Evolutionary conservation across 2,329 filamentous ascomycete species (phyloP).

Genomic region (Neoarthrinium moseri): DNA sequence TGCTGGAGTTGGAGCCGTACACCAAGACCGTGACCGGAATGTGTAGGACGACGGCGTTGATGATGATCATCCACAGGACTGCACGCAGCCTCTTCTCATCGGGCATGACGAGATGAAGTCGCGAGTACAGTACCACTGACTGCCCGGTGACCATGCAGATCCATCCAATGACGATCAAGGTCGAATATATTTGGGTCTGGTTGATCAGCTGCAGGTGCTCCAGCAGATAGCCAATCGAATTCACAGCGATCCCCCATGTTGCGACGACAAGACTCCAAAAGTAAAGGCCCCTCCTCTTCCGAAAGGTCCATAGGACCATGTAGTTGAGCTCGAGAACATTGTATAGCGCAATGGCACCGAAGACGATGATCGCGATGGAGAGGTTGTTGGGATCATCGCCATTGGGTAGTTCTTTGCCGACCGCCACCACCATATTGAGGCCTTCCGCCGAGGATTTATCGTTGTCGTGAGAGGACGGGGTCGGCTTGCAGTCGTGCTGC

Average conservation of each 20-base stretch:
- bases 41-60: conserved; percentile 20
- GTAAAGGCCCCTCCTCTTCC: conserved; percentile 27
- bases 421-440: conserved; percentile 1
- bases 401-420: not conserved
- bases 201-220: conserved; percentile 28
- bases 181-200: conserved; percentile 19
- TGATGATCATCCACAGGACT: conserved; percentile 20
- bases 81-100: conserved; percentile 19
- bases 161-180: conserved; percentile 29
- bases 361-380: conserved; percentile 34
- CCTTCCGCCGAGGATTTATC: too few species aligned
- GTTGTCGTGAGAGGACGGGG: too few species aligned
- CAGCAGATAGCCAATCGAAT: conserved; percentile 29
- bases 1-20: conserved; percentile 16
- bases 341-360: conserved; percentile 33
- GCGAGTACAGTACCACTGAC: conserved; percentile 29
- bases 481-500: too few species aligned
- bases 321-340: conserved; percentile 29
- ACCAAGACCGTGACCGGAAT: not conserved
- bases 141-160: conserved; percentile 30
- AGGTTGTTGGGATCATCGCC: not conserved
- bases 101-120: conserved; percentile 27
- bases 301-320: conserved; percentile 28
- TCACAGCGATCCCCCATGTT: conserved; percentile 28
- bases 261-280: conserved; percentile 28